Evolutionary conservation across 805 yeast genomes (phyloP).

Genomic region (Nematodospora valgi): DNA sequence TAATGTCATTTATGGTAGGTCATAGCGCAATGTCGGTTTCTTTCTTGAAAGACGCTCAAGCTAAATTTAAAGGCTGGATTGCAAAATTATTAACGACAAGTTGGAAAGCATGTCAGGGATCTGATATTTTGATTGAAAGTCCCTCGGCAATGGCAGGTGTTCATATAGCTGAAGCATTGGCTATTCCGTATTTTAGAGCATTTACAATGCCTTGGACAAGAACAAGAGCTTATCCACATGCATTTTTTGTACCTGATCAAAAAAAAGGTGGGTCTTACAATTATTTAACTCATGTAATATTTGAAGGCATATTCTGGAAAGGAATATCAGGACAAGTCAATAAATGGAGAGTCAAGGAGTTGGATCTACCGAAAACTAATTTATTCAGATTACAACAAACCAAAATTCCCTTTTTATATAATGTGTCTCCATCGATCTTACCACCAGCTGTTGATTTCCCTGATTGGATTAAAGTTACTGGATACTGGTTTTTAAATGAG

Average conservation of each 20-base stretch:
- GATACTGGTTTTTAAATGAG: conserved; percentile 91
- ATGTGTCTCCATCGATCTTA: conserved; percentile 81
- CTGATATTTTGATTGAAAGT: conserved; percentile 87
- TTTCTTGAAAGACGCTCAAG: conserved; percentile 77
- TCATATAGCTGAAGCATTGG: conserved; percentile 89
- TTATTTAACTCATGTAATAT: conserved; percentile 86
- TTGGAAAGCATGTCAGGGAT: conserved; percentile 83
- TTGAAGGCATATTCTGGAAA: conserved; percentile 91
- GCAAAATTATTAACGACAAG: conserved; percentile 64
- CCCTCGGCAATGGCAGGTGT: conserved; percentile 96
- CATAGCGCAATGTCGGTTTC: conserved; percentile 86
- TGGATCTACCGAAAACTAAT: conserved; percentile 66
- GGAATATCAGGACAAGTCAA: conserved; percentile 87
- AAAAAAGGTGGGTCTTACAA: conserved; percentile 91
- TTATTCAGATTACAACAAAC: conserved; percentile 69
- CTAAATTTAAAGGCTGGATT: conserved; percentile 81
- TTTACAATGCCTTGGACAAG: conserved; percentile 99
- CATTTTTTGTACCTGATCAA: conserved; percentile 91
- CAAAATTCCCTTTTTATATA: conserved; percentile 84
- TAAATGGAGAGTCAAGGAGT: conserved; percentile 72
- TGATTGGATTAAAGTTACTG: conserved; percentile 94
- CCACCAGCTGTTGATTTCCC: conserved; percentile 93
- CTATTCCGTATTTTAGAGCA: conserved; percentile 88
- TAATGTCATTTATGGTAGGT: conserved; percentile 89
- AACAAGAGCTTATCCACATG: conserved; percentile 94